phyloP scores from a whole-genome alignment of 805 yeast genomes.

The Alloascoidea hylecoeti region DNA sequence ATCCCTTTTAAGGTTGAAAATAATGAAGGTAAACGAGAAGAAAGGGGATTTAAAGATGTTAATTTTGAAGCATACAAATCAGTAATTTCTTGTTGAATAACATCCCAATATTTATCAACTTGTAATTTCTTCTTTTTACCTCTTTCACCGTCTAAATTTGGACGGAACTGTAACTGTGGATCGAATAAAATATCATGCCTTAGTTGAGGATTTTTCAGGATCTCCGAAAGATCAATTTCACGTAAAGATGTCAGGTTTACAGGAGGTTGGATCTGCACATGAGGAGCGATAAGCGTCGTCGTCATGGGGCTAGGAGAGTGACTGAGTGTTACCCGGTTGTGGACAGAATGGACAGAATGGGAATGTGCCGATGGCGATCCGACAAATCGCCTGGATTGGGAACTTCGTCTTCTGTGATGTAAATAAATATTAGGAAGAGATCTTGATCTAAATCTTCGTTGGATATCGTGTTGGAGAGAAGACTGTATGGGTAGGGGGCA shows the following conservation, averaged over 20 bases:
- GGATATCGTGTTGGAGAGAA: too few relatives aligned
- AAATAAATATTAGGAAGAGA: not conserved
- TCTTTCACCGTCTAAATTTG: slow-evolving; percentile 82
- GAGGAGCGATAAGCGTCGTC: too few relatives aligned
- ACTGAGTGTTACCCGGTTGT: not conserved
- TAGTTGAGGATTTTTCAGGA: slow-evolving; percentile 80
- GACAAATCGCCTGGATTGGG: not conserved
- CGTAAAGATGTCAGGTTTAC: slow-evolving; percentile 67
- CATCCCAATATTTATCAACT: slow-evolving; percentile 76
- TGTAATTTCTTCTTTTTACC: slow-evolving; percentile 64
- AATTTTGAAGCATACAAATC: slow-evolving; percentile 2
- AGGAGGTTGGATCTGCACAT: too few relatives aligned
- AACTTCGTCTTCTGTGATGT: not conserved
- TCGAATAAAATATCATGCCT: slow-evolving; percentile 90
- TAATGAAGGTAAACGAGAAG: slow-evolving; percentile 37
- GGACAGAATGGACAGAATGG: not conserved
- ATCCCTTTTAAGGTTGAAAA: slow-evolving; percentile 72
- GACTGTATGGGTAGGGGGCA: too few relatives aligned
- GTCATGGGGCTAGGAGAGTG: slow-evolving; percentile 21
- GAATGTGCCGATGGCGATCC: not conserved
- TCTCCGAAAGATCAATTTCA: slow-evolving; percentile 81
- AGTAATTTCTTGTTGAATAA: slow-evolving; percentile 35
- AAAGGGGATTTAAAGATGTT: slow-evolving; percentile 3
- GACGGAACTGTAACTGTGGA: slow-evolving; percentile 84
- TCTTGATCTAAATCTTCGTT: too few relatives aligned